These are phyloP conservation scores for Hygrophila difformis DNA, from an alignment of 257 asterid genomes.

Conservation along the genomic window DNA sequence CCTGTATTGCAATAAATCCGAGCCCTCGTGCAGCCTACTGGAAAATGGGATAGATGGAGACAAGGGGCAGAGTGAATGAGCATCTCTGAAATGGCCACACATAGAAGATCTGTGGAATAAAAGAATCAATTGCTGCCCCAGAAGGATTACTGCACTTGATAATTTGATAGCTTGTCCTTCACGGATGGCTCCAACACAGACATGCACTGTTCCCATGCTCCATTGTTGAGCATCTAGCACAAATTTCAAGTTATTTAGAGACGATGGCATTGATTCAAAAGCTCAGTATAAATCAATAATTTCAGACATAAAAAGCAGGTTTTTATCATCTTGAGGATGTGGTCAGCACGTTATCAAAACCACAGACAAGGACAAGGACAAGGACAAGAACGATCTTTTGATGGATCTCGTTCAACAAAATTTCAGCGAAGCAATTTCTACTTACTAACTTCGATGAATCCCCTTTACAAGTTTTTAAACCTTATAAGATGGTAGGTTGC, in stretches of 20 bases:
- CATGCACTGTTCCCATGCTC: slow-evolving; percentile 91
- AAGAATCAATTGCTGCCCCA: background rate
- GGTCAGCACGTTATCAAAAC: too few species aligned
- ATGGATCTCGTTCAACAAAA: too few species aligned
- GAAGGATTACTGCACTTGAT: slow-evolving; percentile 31
- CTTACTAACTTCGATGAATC: too few species aligned
- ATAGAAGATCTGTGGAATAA: slow-evolving; percentile 7
- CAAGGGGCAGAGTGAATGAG: slow-evolving; percentile 13
- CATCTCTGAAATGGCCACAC: slow-evolving; percentile 11
- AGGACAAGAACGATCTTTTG: too few species aligned
- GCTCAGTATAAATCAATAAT: background rate
- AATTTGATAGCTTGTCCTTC: slow-evolving; percentile 53
- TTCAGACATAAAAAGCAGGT: slow-evolving; percentile 1
- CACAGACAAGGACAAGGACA: too few species aligned
- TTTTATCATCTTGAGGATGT: too few species aligned
- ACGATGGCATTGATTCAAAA: background rate
- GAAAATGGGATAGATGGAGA: too few species aligned
- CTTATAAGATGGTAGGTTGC: too few species aligned
- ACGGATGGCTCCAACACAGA: slow-evolving; percentile 72
- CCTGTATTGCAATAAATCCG: slow-evolving; percentile 11
- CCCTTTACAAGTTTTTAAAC: too few species aligned
- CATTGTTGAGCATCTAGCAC: slow-evolving; percentile 71
- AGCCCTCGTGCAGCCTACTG: slow-evolving; percentile 5
- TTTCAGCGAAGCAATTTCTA: too few species aligned
- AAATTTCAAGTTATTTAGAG: background rate